phyloP scores from a whole-genome alignment of 805 yeast genomes.

The Sungouiella thailandica region DNA sequence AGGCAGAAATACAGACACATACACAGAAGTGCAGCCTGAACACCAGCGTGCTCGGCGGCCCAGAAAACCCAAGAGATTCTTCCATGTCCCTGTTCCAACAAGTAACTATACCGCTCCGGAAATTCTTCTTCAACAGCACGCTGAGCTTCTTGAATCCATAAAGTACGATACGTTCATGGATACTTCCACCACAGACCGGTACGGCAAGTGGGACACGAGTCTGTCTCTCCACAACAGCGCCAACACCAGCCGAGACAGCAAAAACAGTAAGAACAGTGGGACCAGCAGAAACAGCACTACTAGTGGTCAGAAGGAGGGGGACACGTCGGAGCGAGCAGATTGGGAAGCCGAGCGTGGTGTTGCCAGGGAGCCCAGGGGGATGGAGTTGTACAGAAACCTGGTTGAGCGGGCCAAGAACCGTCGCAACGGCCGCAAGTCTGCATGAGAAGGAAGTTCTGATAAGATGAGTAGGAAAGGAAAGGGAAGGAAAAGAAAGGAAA shows the following conservation, averaged over 20 bases:
- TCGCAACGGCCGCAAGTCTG: too few relatives aligned
- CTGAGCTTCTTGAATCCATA: conserved; percentile 18
- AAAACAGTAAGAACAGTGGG: background rate
- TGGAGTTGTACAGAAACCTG: too few relatives aligned
- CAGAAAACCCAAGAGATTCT: conserved; percentile 1
- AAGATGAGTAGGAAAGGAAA: too few relatives aligned
- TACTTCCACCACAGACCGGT: conserved; percentile 7
- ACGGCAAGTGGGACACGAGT: conserved; percentile 12
- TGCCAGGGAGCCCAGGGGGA: too few relatives aligned
- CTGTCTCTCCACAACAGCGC: conserved; percentile 3
- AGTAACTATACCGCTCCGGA: background rate
- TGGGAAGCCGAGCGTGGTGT: too few relatives aligned
- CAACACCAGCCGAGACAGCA: conserved; percentile 2
- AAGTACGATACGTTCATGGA: conserved; percentile 15
- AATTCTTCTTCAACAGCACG: conserved; percentile 10
- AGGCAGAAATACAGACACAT: background rate
- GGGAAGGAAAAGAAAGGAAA: too few relatives aligned
- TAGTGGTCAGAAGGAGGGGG: too few relatives aligned
- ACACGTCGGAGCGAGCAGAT: background rate
- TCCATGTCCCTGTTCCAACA: conserved; percentile 1
- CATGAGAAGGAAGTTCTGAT: too few relatives aligned
- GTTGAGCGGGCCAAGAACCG: too few relatives aligned
- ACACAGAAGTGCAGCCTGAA: background rate
- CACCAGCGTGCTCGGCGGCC: background rate
- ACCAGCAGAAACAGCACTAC: background rate